These are phyloP conservation scores for Gillenia trifoliata DNA, from an alignment of 306 rosid genomes.

Conservation along the genomic window DNA sequence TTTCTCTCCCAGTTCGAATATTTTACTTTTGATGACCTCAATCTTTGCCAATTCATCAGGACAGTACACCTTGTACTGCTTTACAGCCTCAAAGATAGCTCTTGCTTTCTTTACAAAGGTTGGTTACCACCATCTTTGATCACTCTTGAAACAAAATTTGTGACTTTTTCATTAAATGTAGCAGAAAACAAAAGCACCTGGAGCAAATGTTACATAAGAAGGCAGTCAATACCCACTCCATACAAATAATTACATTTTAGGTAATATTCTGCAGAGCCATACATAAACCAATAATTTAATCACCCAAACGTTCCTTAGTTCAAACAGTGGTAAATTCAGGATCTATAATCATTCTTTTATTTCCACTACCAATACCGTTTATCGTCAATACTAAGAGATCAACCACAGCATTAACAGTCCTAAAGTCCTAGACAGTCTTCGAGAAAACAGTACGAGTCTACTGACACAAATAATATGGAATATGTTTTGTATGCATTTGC, in stretches of 20 bases:
- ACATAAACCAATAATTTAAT: background rate
- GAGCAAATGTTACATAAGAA: background rate
- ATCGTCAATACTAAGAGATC: background rate
- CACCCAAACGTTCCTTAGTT: background rate
- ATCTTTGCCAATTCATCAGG: conserved; percentile 60
- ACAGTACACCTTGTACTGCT: conserved; percentile 78
- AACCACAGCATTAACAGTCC: background rate
- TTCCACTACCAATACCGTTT: background rate
- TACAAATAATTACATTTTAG: background rate
- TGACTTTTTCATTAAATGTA: conserved; percentile 80
- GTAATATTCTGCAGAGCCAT: background rate
- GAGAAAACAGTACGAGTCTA: background rate
- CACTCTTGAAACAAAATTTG: conserved; percentile 53
- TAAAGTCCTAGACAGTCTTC: background rate
- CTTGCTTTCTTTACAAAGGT: conserved; percentile 79
- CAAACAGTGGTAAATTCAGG: background rate
- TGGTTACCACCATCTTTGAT: conserved; percentile 67
- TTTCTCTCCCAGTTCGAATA: conserved; percentile 78
- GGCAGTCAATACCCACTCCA: background rate
- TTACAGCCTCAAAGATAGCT: conserved; percentile 73
- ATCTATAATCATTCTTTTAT: background rate
- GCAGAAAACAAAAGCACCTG: conserved; percentile 94
- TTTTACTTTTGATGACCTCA: conserved; percentile 54
- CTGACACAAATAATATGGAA: background rate
- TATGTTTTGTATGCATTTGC: background rate